Evolutionary conservation across 1,139 yeast species (phyloP).

Genomic region (Nakaseomyces kungkrabaensis): DNA sequence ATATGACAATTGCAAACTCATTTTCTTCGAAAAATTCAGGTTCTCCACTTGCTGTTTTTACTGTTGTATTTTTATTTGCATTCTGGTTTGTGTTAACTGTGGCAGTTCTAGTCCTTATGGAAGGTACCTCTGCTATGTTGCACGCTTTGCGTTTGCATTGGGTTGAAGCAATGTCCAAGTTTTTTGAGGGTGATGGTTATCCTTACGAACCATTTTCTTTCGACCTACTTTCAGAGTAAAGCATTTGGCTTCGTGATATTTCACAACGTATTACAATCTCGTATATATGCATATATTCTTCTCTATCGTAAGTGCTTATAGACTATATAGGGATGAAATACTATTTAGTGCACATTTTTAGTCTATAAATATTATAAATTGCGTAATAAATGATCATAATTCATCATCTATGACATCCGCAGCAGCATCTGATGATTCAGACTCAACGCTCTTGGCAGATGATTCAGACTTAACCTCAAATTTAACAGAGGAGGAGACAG

Average conservation of each 20-base stretch:
- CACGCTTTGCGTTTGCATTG: slow-evolving; percentile 77
- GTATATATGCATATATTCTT: not conserved
- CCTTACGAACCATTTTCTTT: slow-evolving; percentile 64
- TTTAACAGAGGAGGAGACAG: not conserved
- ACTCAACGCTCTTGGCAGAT: not conserved
- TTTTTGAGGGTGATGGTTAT: slow-evolving; percentile 73
- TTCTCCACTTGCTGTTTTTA: slow-evolving; percentile 26
- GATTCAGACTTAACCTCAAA: not conserved
- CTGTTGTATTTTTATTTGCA: slow-evolving; percentile 43
- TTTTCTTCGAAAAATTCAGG: slow-evolving; percentile 36
- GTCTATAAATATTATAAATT: not conserved
- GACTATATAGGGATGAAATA: not conserved
- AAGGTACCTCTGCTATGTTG: slow-evolving; percentile 81
- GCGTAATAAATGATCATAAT: not conserved
- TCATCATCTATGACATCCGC: slow-evolving; percentile 1
- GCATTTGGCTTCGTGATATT: not conserved
- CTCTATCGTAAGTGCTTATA: not conserved
- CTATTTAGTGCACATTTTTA: not conserved
- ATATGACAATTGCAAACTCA: slow-evolving; percentile 59
- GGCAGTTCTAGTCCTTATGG: slow-evolving; percentile 68
- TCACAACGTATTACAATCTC: too few species aligned
- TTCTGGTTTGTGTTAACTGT: slow-evolving; percentile 75
- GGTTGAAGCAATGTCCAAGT: slow-evolving; percentile 84
- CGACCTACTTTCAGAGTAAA: slow-evolving; percentile 12
- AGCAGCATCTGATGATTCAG: not conserved